Evolutionary conservation across 305 asterid species (phyloP).

Genomic region (Fraxinus latifolia): DNA sequence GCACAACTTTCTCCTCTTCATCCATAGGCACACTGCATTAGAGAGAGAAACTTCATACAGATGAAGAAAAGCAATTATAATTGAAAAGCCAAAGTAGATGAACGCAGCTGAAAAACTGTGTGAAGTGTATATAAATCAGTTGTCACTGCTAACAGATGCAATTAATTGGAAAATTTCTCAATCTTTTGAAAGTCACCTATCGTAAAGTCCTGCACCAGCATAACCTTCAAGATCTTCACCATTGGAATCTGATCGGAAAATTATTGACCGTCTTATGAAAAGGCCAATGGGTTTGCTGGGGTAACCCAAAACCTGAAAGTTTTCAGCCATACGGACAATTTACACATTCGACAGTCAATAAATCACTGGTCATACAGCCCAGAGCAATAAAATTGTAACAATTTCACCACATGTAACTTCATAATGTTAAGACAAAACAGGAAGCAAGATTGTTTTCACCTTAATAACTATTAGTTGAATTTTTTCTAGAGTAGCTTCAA

Average conservation of each 20-base stretch:
- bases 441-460: background rate
- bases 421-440: background rate
- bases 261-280: slow-evolving; percentile 70
- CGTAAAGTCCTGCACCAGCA: slow-evolving; percentile 99
- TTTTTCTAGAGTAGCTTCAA: slow-evolving; percentile 18
- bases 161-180: background rate
- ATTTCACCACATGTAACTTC: background rate
- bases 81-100: background rate
- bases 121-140: background rate
- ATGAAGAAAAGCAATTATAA: background rate
- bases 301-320: slow-evolving; percentile 84
- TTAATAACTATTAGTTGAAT: background rate
- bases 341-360: slow-evolving; percentile 2
- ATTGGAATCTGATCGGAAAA: slow-evolving; percentile 97
- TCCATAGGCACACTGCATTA: slow-evolving; percentile 92
- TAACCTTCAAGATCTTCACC: slow-evolving; percentile 99
- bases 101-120: slow-evolving; percentile 4
- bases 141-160: background rate
- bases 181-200: slow-evolving; percentile 51
- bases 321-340: slow-evolving; percentile 13
- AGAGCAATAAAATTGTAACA: background rate
- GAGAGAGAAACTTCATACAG: slow-evolving; percentile 9
- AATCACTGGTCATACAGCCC: background rate
- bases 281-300: slow-evolving; percentile 99
- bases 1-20: slow-evolving; percentile 74